Evolutionary conservation across 805 yeast genomes (phyloP).

Genomic region (Nakazawaea peltata): DNA sequence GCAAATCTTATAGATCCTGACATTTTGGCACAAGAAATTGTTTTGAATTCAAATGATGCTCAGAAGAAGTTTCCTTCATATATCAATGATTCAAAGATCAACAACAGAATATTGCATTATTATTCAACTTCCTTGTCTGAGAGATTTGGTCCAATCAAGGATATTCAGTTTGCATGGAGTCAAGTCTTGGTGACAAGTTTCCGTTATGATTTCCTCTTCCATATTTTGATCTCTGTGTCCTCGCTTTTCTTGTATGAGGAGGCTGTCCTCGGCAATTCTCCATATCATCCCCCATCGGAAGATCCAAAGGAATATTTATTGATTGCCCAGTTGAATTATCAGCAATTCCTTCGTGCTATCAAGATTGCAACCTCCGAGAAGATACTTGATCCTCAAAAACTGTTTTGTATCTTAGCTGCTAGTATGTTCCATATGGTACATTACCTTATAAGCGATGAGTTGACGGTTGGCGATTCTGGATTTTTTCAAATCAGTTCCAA

Average conservation of each 20-base stretch:
- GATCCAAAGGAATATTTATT: conserved; percentile 1
- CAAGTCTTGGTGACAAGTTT: background rate
- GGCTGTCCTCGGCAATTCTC: too few species aligned
- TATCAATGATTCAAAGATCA: conserved; percentile 2
- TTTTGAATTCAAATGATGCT: conserved; percentile 4
- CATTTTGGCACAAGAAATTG: too few species aligned
- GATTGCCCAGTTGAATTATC: conserved; percentile 3
- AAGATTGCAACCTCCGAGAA: too few species aligned
- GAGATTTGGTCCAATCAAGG: background rate
- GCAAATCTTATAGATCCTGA: too few species aligned
- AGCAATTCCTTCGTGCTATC: too few species aligned
- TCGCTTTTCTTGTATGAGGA: conserved; percentile 4
- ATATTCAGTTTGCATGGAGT: conserved; percentile 4
- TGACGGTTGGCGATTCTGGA: conserved; percentile 6
- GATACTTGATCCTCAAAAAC: too few species aligned
- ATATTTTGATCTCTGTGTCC: conserved; percentile 1
- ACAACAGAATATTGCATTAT: conserved; percentile 4
- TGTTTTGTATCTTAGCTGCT: too few species aligned
- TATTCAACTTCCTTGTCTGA: background rate
- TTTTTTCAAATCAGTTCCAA: background rate
- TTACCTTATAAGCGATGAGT: conserved; percentile 1
- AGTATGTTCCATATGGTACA: conserved; percentile 2
- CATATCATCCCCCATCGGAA: too few species aligned
- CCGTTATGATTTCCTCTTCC: conserved; percentile 2
- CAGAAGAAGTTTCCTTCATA: conserved; percentile 5